These are phyloP conservation scores for Fusarium graminum DNA, from an alignment of 2,329 filamentous ascomycete genomes.

Conservation along the genomic window DNA sequence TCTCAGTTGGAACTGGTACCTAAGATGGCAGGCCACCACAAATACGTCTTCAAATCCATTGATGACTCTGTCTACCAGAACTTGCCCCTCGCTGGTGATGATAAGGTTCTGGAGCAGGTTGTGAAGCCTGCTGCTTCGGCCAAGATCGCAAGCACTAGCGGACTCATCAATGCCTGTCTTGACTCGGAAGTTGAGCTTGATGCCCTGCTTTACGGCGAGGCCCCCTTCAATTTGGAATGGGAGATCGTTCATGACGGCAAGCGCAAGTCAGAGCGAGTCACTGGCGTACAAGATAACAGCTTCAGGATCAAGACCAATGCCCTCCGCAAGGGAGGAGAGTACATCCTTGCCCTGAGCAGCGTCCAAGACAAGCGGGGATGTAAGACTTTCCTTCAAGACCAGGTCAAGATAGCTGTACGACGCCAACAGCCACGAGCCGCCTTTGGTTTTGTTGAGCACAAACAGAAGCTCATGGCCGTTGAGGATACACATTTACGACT, in stretches of 20 bases:
- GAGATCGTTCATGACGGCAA: conserved; percentile 92
- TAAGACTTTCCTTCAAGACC: conserved; percentile 86
- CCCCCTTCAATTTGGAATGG: conserved; percentile 91
- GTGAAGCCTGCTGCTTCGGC: conserved; percentile 94
- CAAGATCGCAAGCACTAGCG: conserved; percentile 69
- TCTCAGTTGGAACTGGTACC: conserved; percentile 89
- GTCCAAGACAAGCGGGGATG: conserved; percentile 89
- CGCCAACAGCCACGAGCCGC: conserved; percentile 88
- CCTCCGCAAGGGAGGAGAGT: conserved; percentile 86
- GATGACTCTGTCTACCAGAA: conserved; percentile 84
- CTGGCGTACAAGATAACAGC: conserved; percentile 71
- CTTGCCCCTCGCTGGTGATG: conserved; percentile 70
- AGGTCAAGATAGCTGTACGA: conserved; percentile 86
- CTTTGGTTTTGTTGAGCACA: conserved; percentile 88
- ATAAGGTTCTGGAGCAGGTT: conserved; percentile 81
- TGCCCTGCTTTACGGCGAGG: conserved; percentile 81
- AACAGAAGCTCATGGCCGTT: conserved; percentile 78
- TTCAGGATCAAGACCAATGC: conserved; percentile 81
- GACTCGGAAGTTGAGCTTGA: conserved; percentile 83
- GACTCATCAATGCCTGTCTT: conserved; percentile 78
- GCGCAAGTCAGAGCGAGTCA: conserved; percentile 75
- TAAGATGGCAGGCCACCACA: conserved; percentile 83
- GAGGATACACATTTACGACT: conserved; percentile 80
- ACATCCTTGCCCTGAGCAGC: conserved; percentile 85
- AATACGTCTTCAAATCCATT: conserved; percentile 85